These are phyloP conservation scores for Carex kokanica DNA, from an alignment of 176 grass and related monocot species.

Conservation along the genomic window DNA sequence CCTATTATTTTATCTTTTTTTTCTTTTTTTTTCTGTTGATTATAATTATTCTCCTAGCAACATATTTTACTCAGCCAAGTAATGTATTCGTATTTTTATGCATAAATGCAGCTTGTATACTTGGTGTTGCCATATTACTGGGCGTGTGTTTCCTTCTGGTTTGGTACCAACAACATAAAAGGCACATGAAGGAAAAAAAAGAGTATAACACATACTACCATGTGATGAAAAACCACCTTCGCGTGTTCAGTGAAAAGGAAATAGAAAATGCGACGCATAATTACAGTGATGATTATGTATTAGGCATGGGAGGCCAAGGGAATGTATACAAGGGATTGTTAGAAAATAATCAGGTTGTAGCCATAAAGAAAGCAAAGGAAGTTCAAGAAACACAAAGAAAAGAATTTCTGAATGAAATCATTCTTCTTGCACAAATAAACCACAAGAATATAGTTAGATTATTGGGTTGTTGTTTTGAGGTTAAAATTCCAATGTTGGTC, in stretches of 20 bases:
- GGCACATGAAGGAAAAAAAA: background rate
- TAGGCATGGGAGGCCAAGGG: background rate
- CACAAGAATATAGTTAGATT: slow-evolving; percentile 35
- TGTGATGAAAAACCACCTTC: background rate
- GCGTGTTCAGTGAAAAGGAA: slow-evolving; percentile 12
- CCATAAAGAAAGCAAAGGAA: slow-evolving; percentile 34
- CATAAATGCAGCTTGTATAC: no score
- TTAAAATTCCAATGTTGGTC: slow-evolving; percentile 38
- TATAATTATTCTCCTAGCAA: no score
- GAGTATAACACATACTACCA: background rate
- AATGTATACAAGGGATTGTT: slow-evolving; percentile 36
- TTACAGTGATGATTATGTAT: background rate
- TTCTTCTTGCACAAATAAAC: slow-evolving; percentile 38
- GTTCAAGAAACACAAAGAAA: background rate
- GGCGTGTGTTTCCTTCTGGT: no score
- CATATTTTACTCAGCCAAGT: no score
- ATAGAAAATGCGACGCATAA: background rate
- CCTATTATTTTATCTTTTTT: no score
- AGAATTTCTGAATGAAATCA: slow-evolving; percentile 43
- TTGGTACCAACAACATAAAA: background rate
- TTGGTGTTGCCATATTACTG: no score
- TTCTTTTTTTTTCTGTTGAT: no score
- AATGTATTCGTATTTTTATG: no score
- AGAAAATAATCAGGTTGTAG: slow-evolving; percentile 10
- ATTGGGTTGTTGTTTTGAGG: slow-evolving; percentile 38